These are phyloP conservation scores for Tulasnella sp. DNA, from an alignment of 768 basidiomycete species.

Conservation along the genomic window DNA sequence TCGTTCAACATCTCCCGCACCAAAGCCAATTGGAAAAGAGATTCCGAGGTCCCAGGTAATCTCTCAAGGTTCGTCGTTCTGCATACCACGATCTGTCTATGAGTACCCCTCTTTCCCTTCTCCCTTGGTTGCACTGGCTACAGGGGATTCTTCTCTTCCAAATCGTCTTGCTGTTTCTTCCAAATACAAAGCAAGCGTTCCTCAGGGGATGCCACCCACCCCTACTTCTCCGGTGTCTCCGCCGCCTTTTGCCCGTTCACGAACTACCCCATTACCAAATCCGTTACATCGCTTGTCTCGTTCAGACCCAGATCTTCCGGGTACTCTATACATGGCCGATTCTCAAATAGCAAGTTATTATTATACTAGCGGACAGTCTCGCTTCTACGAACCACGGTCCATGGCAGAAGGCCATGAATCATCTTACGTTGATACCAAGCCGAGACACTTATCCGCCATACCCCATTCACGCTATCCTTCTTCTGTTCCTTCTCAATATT, in stretches of 20 bases:
- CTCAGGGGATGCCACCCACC: background rate
- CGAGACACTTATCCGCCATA: no score
- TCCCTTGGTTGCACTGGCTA: background rate
- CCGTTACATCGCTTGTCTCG: background rate
- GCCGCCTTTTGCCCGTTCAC: constrained; percentile 4
- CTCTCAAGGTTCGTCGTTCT: constrained; percentile 16
- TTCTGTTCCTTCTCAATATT: background rate
- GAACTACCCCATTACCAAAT: background rate
- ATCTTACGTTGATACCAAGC: no score
- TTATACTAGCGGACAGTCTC: no score
- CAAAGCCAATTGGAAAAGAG: background rate
- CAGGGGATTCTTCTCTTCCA: constrained; percentile 4
- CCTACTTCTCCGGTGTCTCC: constrained; percentile 1
- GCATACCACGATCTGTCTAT: constrained; percentile 12
- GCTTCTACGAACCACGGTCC: no score
- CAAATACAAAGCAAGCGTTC: constrained; percentile 2
- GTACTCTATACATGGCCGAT: no score
- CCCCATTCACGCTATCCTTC: constrained; percentile 4
- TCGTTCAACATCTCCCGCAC: constrained; percentile 8
- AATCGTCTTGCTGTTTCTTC: no score
- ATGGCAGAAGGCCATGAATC: no score
- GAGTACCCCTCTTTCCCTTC: constrained; percentile 8
- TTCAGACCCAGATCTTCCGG: no score
- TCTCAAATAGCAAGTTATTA: no score
- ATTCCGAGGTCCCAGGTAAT: constrained; percentile 1